Conservation (phyloP, 768 basidiomycete species). For the Cyathus striatus region DNA sequence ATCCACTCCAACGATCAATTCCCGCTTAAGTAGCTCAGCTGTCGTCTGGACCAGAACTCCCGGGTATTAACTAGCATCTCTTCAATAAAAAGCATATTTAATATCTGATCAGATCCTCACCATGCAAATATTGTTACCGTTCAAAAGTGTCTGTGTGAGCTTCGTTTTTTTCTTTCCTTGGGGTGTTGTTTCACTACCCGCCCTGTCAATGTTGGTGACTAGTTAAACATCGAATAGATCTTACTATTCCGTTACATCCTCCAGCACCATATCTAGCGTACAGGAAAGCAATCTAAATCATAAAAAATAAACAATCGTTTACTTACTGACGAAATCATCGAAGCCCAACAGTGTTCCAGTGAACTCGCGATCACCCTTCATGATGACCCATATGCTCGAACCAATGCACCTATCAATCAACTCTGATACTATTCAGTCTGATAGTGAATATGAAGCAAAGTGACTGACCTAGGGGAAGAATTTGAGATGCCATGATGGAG, state of each 20-base stretch:
- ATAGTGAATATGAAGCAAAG: neutral
- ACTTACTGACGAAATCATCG: constrained; percentile 99
- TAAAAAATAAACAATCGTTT: neutral
- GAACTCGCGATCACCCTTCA: constrained; percentile 97
- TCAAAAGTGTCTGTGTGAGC: constrained; percentile 83
- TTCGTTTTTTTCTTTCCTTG: constrained; percentile 77
- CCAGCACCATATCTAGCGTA: constrained; percentile 79
- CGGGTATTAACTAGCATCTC: constrained; percentile 28
- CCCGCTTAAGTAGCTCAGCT: too few species aligned
- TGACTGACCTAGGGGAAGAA: constrained; percentile 78
- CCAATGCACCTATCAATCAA: constrained; percentile 97
- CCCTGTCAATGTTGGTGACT: neutral
- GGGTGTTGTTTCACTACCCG: constrained; percentile 74
- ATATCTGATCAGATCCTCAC: constrained; percentile 32
- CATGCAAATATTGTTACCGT: constrained; percentile 97
- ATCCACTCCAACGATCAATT: too few species aligned
- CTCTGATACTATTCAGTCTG: neutral
- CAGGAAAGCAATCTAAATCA: neutral
- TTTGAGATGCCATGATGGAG: constrained; percentile 83
- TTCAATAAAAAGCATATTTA: neutral
- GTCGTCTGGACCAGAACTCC: constrained; percentile 27
- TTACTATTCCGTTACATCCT: constrained; percentile 96
- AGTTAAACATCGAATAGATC: constrained; percentile 20
- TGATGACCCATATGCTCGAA: constrained; percentile 95
- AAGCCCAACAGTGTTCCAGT: constrained; percentile 93